Evolutionary conservation across 1,284 basidiomycete species (phyloP).

Genomic region (Tausonia pullulans): DNA sequence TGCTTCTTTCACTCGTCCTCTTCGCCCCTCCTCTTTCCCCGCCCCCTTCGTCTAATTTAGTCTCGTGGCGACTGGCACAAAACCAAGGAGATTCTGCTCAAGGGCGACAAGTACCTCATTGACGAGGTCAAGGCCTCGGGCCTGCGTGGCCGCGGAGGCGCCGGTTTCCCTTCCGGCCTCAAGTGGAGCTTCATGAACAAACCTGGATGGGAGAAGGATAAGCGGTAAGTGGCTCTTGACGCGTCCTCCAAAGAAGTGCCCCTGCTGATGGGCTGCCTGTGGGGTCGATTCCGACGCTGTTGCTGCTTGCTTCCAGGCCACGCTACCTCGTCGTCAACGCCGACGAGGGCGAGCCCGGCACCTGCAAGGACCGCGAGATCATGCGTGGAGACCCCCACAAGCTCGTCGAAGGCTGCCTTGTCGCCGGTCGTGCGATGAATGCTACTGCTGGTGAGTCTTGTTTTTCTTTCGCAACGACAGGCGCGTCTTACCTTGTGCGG

Average conservation of each 20-base stretch:
- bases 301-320: constrained; percentile 43
- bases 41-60: constrained; percentile 33
- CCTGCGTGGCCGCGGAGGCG: constrained; percentile 88
- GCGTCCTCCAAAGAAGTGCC: too few relatives aligned
- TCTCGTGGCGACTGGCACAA: constrained; percentile 94
- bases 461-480: neutral
- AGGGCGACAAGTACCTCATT: constrained; percentile 97
- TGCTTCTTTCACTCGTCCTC: too few relatives aligned
- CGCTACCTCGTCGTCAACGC: constrained; percentile 97
- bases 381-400: constrained; percentile 97
- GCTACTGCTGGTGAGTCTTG: constrained; percentile 54
- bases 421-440: constrained; percentile 97
- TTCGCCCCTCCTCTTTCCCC: too few relatives aligned
- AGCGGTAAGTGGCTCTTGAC: constrained; percentile 43
- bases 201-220: constrained; percentile 93
- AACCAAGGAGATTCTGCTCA: constrained; percentile 89
- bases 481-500: too few relatives aligned
- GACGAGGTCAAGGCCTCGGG: constrained; percentile 93
- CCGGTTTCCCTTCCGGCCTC: constrained; percentile 91
- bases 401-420: constrained; percentile 91
- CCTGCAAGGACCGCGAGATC: constrained; percentile 98
- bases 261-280: neutral
- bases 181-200: constrained; percentile 99
- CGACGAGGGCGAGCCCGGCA: constrained; percentile 97
- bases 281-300: too few relatives aligned